Evolutionary conservation across 495 filamentous ascomycete genomes (phyloP), one percentile per base, ranked within the genome.

Genomic region (Cercophora samala): DNA sequence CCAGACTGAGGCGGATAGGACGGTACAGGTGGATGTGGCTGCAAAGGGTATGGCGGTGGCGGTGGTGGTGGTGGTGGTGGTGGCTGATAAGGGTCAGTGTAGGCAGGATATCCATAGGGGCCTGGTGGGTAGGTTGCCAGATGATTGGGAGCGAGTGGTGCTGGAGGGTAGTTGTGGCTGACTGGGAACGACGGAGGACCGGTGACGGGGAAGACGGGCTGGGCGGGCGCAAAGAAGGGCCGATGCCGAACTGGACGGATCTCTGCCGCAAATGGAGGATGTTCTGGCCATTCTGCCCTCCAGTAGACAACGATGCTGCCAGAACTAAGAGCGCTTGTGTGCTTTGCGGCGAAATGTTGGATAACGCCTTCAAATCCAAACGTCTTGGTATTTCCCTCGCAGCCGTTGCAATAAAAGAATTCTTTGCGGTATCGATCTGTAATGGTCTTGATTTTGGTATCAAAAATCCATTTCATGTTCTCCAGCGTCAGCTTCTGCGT

Each of bases 381-480:
- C 21, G 82, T 82, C 70, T 89, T 89, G 66, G 74, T 75, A 67
- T 83, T 85, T 22, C 79, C 79, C 56, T 87, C 85, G 69, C 90
- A 92, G 22, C 80, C 84, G 72, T 86, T 88, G 75, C 91, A 94
- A 64, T 88, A 84, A 74, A 94, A 93, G 15, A 92, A 74, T 66
- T 93, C 90, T 69, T 87, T 90, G 64, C 80, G 76, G 66, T 82
- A 83, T 18, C 76, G 66, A 64, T 90, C 87, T 0, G 88, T 90
- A 26, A 83, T 70, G 5, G 86, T 86, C 69, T 87, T 89, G 70
- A 94, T 82, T 74, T 91, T 92, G 65, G 81, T 87, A 67, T 93
- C 90, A 68, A 88, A 92, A 29, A 93, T 79, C 86, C 87, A 93
- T 75, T 90, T 93, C 90, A 94, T 92, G 73, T 92, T 92, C 71